Percentiles rank a stretch among this genome's conserved stretches.
These are phyloP conservation scores for Nemania abortiva DNA, from an alignment of 2,329 filamentous ascomycete species.

Conservation along the genomic window DNA sequence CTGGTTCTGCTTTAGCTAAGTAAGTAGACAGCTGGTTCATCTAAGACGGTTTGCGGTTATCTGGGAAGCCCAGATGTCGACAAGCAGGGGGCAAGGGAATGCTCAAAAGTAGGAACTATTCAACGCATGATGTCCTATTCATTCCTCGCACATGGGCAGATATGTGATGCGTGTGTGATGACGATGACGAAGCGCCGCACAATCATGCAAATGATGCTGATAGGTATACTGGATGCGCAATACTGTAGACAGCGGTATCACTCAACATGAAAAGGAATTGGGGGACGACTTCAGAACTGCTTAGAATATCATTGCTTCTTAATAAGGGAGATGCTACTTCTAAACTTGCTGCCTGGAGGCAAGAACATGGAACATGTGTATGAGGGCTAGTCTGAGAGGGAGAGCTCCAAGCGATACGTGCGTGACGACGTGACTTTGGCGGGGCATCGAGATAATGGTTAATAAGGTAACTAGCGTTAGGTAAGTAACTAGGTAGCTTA, in stretches of 20 bases:
- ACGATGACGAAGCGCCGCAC: conserved; percentile 10
- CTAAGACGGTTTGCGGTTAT: neutral
- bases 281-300: neutral
- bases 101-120: neutral
- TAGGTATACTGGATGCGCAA: neutral
- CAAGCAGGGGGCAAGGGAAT: neutral
- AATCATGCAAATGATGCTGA: conserved; percentile 24
- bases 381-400: neutral
- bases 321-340: conserved; percentile 1
- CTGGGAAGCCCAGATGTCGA: neutral
- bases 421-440: conserved; percentile 13
- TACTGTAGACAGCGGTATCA: conserved; percentile 13
- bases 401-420: neutral
- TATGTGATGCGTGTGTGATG: neutral
- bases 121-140: conserved; percentile 11
- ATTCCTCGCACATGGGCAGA: conserved; percentile 3
- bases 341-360: conserved; percentile 27
- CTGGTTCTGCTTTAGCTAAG: neutral
- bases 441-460: neutral
- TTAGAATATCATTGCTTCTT: conserved; percentile 22
- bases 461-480: neutral
- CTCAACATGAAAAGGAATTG: conserved; percentile 7
- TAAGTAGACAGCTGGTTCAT: neutral
- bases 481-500: neutral
- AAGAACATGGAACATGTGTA: neutral